A percentile compares a stretch with the other conserved stretches of the same genome.
phyloP scores from a whole-genome alignment of 2,329 filamentous ascomycete genomes.

The Aphanoascus verrucosus region DNA sequence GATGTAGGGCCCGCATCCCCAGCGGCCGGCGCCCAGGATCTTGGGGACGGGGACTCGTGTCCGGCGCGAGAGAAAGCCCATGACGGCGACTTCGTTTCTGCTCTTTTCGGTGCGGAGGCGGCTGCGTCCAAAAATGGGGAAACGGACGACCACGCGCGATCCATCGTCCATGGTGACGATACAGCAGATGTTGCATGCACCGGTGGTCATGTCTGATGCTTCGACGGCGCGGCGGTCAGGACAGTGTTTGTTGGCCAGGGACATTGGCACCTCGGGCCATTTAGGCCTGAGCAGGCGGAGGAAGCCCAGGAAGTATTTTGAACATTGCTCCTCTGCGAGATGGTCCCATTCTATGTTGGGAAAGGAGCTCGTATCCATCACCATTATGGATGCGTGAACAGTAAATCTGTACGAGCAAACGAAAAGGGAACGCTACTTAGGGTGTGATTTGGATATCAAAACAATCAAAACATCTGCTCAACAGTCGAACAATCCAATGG shows the following conservation, averaged over 20 bases:
- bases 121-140: slow-evolving; percentile 8
- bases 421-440: too few species aligned
- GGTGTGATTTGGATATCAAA: too few species aligned
- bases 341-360: slow-evolving; percentile 13
- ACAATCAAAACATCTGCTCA: too few species aligned
- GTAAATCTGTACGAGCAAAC: too few species aligned
- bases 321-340: slow-evolving; percentile 9
- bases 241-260: slow-evolving; percentile 5
- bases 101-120: slow-evolving; percentile 3
- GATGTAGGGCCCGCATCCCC: slow-evolving; percentile 20
- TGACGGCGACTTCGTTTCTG: background rate
- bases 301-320: slow-evolving; percentile 10
- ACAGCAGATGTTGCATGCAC: slow-evolving; percentile 17
- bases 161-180: slow-evolving; percentile 14
- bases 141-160: slow-evolving; percentile 9
- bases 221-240: slow-evolving; percentile 13
- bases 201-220: slow-evolving; percentile 16
- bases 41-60: background rate
- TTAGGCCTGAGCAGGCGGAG: slow-evolving; percentile 3
- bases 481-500: too few species aligned
- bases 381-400: too few species aligned
- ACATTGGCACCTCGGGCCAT: slow-evolving; percentile 10
- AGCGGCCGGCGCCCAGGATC: slow-evolving; percentile 16
- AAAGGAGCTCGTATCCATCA: too few species aligned
- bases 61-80: background rate